phyloP scores from a whole-genome alignment of 208 protist genomes.

The Naegleria lovaniensis region DNA sequence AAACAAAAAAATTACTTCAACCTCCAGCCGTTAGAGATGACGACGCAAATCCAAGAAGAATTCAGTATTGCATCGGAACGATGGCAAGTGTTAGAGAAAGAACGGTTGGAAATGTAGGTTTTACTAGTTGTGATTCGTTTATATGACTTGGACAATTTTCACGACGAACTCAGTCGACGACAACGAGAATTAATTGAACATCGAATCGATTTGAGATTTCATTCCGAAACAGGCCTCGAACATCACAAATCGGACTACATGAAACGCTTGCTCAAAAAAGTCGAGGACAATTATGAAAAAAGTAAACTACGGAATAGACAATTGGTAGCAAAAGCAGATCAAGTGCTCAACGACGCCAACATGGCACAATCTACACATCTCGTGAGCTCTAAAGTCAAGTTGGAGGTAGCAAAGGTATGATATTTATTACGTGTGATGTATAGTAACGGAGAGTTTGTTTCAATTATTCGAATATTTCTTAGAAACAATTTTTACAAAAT shows the following conservation, averaged over 20 bases:
- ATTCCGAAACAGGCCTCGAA: neutral
- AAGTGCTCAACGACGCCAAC: neutral
- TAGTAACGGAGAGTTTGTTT: too few species aligned
- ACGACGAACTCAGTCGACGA: too few species aligned
- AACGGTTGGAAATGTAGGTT: neutral
- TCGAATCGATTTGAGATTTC: neutral
- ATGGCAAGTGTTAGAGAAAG: neutral
- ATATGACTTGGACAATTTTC: too few species aligned
- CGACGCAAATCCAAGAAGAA: neutral
- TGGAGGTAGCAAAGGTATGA: neutral
- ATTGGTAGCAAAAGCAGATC: neutral
- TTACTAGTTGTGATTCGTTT: too few species aligned
- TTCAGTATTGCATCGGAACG: neutral
- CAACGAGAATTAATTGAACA: neutral
- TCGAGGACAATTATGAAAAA: neutral
- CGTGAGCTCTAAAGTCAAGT: neutral
- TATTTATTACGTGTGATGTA: too few species aligned
- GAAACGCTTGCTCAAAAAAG: neutral
- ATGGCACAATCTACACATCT: neutral
- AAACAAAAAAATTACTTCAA: neutral
- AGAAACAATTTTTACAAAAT: neutral
- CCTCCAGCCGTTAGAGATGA: neutral
- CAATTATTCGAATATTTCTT: too few species aligned
- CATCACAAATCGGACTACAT: neutral
- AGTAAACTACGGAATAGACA: neutral